Conservation (phyloP, 768 basidiomycete species). For the Serpula lacrymans region DNA sequence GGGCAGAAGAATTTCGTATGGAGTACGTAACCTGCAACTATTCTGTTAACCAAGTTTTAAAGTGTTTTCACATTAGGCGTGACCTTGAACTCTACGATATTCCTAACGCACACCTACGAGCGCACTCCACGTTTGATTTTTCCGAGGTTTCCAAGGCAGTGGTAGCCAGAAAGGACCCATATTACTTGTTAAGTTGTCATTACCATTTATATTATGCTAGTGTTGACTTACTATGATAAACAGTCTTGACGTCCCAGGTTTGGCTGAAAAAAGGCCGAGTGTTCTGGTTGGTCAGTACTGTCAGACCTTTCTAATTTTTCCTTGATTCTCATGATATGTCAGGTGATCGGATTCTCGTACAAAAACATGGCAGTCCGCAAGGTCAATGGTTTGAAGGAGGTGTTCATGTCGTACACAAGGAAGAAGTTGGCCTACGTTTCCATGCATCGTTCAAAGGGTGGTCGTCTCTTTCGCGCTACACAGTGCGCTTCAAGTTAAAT, state of each 20-base stretch:
- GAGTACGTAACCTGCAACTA: constrained; percentile 27
- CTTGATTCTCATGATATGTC: background rate
- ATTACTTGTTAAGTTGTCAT: constrained; percentile 40
- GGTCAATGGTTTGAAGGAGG: constrained; percentile 35
- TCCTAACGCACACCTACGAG: constrained; percentile 30
- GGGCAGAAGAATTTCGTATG: constrained; percentile 49
- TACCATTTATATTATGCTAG: background rate
- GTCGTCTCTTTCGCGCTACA: constrained; percentile 30
- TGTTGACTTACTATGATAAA: background rate
- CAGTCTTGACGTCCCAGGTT: constrained; percentile 51
- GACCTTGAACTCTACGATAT: constrained; percentile 39
- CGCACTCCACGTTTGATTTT: background rate
- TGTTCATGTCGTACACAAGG: constrained; percentile 45
- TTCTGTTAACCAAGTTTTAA: constrained; percentile 1
- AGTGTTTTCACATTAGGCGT: constrained; percentile 17
- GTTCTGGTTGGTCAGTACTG: constrained; percentile 52
- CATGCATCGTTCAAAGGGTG: constrained; percentile 34
- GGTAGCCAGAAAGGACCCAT: constrained; percentile 23
- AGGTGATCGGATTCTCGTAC: constrained; percentile 31
- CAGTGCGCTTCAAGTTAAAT: constrained; percentile 56
- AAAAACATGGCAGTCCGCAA: constrained; percentile 7
- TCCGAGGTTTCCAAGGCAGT: background rate
- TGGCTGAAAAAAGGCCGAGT: constrained; percentile 57
- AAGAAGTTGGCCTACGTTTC: constrained; percentile 46
- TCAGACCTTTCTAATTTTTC: constrained; percentile 18